phyloP scores from a whole-genome alignment of 164 flowering plant species.

The Stephania japonica region DNA sequence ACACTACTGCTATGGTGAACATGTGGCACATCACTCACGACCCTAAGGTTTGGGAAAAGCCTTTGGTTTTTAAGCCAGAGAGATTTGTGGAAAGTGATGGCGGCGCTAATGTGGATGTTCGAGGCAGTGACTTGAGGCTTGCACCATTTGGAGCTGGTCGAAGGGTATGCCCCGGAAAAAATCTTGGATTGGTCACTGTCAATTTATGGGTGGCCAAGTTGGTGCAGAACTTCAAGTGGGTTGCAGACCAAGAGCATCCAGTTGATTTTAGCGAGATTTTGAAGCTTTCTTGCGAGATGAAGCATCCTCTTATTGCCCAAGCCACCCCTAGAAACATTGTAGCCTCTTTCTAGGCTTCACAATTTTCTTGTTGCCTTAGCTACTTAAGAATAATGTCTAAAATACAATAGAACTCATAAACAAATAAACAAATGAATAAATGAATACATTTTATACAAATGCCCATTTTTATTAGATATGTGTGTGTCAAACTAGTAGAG shows the following conservation, averaged over 20 bases:
- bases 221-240: slow-evolving; percentile 41
- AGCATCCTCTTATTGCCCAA: slow-evolving; percentile 30
- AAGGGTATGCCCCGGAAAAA: slow-evolving; percentile 56
- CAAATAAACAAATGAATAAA: no score
- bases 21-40: slow-evolving; percentile 78
- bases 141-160: slow-evolving; percentile 63
- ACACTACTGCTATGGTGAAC: slow-evolving; percentile 69
- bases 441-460: no score
- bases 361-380: no score
- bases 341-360: no score
- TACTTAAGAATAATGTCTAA: no score
- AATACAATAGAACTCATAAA: no score
- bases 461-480: no score
- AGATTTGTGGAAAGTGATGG: slow-evolving; percentile 32
- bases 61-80: slow-evolving; percentile 39
- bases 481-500: no score
- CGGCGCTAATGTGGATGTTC: slow-evolving; percentile 34
- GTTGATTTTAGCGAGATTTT: slow-evolving; percentile 37
- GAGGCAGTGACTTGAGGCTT: slow-evolving; percentile 46
- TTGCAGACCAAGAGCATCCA: slow-evolving; percentile 8
- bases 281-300: slow-evolving; percentile 57
- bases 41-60: slow-evolving; percentile 37
- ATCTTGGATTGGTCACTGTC: slow-evolving; percentile 39
- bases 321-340: slow-evolving; percentile 18
- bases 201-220: slow-evolving; percentile 50